Evolutionary conservation across 1,284 basidiomycete genomes (phyloP), one percentile per base, ranked within the genome.

Genomic region (Microstroma glucosiphilum): DNA sequence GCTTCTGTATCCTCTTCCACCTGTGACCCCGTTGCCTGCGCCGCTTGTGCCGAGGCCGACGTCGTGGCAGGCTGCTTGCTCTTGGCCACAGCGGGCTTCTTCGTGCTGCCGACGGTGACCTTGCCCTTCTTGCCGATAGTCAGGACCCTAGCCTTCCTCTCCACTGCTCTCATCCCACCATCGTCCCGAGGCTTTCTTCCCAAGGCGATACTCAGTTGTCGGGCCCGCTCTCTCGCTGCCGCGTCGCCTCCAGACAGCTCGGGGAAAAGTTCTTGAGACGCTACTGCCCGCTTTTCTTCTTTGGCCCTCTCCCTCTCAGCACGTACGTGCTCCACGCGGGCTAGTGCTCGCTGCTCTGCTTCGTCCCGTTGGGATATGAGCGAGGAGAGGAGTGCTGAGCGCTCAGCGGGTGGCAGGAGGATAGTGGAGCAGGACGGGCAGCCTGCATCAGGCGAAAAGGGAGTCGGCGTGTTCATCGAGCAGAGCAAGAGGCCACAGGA

Each of bases 41-140:
- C 30, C 30, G 30, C 30, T 37, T 37, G 30, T 37, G 30, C 30
- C 30, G 30, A 37, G 30, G 30, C 30, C 9, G 30, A 37, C 9
- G 30, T 37, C 30, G 30, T 9, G 9, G 30, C 30, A 37, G 30
- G 4, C 30, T 48, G 17, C 43, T 48, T 48, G 43, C 43, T 21
- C 43, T 48, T 48, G 43, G 15, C 12, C 43, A n/a, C 21, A 21
- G 43, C 17, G 6, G 43, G 43, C 43, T 48, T 48, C 43, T 17
- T 48, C 12, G 43, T 48, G 43, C 43, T 48, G 15, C 43, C 43
- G 17, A 48, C 43, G 43, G 43, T 48, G 17, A 48, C 43, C 13
- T 48, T 48, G 4, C 43, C 43, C 43, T 48, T 48, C 43, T 48
- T 48, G 17, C 43, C 43, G 21, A 48, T 48, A 3, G 43, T 48